Conservation (phyloP, 1,284 basidiomycete species). For the Tylopilus sp. region DNA sequence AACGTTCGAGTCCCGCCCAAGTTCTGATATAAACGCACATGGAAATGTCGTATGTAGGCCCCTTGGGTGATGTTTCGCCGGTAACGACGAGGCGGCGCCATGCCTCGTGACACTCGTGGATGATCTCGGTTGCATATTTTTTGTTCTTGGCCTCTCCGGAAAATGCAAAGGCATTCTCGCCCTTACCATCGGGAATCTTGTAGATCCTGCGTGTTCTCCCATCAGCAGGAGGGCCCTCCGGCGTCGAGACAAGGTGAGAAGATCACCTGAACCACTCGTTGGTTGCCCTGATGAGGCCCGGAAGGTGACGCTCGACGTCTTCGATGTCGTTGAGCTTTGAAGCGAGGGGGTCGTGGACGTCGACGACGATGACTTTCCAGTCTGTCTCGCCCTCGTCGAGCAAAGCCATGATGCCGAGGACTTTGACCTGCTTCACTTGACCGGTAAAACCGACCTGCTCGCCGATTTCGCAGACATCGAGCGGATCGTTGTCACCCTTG, state of each 20-base stretch:
- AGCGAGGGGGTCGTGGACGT: slow-evolving; percentile 94
- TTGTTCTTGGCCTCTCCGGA: slow-evolving; percentile 99
- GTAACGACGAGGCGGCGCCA: slow-evolving; percentile 86
- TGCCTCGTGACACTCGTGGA: slow-evolving; percentile 98
- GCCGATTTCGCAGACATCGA: slow-evolving; percentile 99
- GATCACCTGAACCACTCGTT: slow-evolving; percentile 92
- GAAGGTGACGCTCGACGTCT: slow-evolving; percentile 97
- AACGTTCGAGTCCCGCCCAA: slow-evolving; percentile 2
- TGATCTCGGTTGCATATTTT: slow-evolving; percentile 97
- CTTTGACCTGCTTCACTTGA: slow-evolving; percentile 99
- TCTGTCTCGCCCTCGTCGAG: slow-evolving; percentile 98
- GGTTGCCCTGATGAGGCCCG: slow-evolving; percentile 91
- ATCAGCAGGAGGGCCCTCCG: background rate
- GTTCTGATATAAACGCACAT: slow-evolving; percentile 53
- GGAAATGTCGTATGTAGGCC: slow-evolving; percentile 66
- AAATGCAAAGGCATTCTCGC: slow-evolving; percentile 98
- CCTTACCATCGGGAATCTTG: slow-evolving; percentile 98
- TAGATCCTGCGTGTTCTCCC: slow-evolving; percentile 65
- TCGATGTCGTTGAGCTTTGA: slow-evolving; percentile 98
- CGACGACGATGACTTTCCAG: slow-evolving; percentile 98
- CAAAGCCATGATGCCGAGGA: slow-evolving; percentile 99
- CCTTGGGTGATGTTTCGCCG: slow-evolving; percentile 74
- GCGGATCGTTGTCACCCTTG: slow-evolving; percentile 98
- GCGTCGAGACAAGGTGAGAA: background rate
- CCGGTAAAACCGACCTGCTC: slow-evolving; percentile 97